Evolutionary conservation across 1,284 basidiomycete species (phyloP).

Genomic region (Tilletia setariae): DNA sequence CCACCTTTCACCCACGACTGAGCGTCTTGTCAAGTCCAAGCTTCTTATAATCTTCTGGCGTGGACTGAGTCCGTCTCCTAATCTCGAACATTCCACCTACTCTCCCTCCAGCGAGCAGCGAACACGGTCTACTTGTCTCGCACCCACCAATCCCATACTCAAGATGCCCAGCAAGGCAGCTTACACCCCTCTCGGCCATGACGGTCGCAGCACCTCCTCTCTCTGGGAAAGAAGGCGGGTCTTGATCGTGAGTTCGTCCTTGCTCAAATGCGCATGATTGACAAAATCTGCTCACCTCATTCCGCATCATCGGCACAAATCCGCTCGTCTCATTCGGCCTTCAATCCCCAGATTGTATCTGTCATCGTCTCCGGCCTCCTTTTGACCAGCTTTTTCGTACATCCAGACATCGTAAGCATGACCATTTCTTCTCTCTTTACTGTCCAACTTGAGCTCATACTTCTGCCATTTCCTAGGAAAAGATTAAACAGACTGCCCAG

Average conservation of each 20-base stretch:
- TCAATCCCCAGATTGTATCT: background rate
- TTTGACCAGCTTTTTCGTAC: background rate
- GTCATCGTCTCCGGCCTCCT: background rate
- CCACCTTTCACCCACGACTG: too few species aligned
- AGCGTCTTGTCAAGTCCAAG: too few species aligned
- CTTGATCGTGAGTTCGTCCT: background rate
- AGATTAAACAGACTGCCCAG: slow-evolving; percentile 6
- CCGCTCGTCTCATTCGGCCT: background rate
- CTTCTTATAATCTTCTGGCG: too few species aligned
- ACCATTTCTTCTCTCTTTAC: too few species aligned
- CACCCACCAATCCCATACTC: background rate
- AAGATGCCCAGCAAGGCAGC: slow-evolving; percentile 13
- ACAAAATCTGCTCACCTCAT: background rate
- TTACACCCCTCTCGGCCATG: slow-evolving; percentile 10
- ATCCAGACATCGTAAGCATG: background rate
- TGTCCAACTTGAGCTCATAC: too few species aligned
- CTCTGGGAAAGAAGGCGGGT: slow-evolving; percentile 2
- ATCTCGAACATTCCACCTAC: too few species aligned
- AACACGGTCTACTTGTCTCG: background rate
- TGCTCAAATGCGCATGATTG: background rate
- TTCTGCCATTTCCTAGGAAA: background rate
- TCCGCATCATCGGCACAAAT: background rate
- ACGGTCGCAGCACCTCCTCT: background rate
- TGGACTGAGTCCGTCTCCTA: too few species aligned
- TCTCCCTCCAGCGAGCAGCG: too few species aligned